Percentiles rank a stretch among this genome's conserved stretches.
Evolutionary conservation across 768 basidiomycete species (phyloP).

Genomic region (Lyophyllum semitale): DNA sequence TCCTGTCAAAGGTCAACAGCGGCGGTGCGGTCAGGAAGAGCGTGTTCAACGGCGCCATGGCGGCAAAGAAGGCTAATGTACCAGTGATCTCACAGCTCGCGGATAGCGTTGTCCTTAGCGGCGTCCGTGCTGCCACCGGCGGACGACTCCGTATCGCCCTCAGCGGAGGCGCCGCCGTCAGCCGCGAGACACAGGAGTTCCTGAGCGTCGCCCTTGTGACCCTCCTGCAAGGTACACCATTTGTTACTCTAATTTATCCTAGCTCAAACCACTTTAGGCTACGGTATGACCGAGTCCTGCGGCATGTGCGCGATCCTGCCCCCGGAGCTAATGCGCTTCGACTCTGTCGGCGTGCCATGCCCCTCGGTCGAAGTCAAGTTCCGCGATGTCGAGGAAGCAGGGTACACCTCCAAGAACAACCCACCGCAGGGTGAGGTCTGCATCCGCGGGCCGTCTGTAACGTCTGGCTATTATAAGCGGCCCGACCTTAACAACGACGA

Average conservation of each 20-base stretch:
- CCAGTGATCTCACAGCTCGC: slow-evolving; percentile 68
- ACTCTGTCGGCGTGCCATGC: slow-evolving; percentile 81
- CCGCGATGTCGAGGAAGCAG: slow-evolving; percentile 79
- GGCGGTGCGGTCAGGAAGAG: slow-evolving; percentile 67
- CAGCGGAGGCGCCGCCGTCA: slow-evolving; percentile 87
- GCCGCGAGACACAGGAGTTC: slow-evolving; percentile 89
- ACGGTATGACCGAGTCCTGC: too few relatives aligned
- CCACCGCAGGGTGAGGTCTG: slow-evolving; percentile 87
- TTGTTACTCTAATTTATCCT: neutral
- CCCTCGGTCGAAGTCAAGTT: slow-evolving; percentile 91
- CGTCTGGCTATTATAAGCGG: slow-evolving; percentile 89
- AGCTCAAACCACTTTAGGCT: slow-evolving; percentile 51
- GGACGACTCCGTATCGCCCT: slow-evolving; percentile 80
- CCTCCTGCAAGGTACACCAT: slow-evolving; percentile 75
- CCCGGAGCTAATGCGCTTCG: slow-evolving; percentile 76
- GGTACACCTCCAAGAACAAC: slow-evolving; percentile 73
- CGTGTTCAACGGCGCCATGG: slow-evolving; percentile 79
- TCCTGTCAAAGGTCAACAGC: slow-evolving; percentile 76
- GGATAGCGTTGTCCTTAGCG: slow-evolving; percentile 74
- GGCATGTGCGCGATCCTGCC: slow-evolving; percentile 88
- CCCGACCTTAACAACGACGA: slow-evolving; percentile 87
- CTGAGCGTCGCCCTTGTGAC: slow-evolving; percentile 77
- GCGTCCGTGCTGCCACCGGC: slow-evolving; percentile 83
- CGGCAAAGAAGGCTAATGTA: slow-evolving; percentile 69
- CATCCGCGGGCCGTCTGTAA: slow-evolving; percentile 85